Conservation (phyloP, 371 early-diverging fungal genomes). For the Batkoa obscura region DNA sequence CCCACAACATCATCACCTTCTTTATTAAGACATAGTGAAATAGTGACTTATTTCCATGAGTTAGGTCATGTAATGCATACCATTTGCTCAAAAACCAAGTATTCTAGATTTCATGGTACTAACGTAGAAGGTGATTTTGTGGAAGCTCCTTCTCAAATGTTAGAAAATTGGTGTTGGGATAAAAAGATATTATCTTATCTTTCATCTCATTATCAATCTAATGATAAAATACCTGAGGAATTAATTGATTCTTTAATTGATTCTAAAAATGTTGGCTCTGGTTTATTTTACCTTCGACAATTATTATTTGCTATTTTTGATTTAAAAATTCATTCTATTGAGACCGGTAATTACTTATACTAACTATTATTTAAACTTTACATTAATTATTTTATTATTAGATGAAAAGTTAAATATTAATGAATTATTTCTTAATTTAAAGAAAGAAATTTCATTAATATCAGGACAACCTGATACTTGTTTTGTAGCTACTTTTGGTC, state of each 20-base stretch:
- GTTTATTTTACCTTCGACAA: slow-evolving; percentile 50
- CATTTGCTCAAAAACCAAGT: slow-evolving; percentile 49
- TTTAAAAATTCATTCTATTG: slow-evolving; percentile 42
- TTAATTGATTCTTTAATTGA: slow-evolving; percentile 22
- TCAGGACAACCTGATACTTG: slow-evolving; percentile 7
- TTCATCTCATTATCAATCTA: slow-evolving; percentile 48
- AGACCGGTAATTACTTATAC: no score
- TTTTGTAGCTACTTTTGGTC: slow-evolving; percentile 30
- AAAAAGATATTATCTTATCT: slow-evolving; percentile 39
- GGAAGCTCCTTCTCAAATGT: slow-evolving; percentile 80
- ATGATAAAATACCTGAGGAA: slow-evolving; percentile 47
- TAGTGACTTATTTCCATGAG: slow-evolving; percentile 23
- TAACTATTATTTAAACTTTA: no score
- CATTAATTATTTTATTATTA: slow-evolving; percentile 4
- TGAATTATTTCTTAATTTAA: slow-evolving; percentile 33
- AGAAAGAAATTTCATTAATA: slow-evolving; percentile 39
- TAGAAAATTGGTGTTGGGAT: slow-evolving; percentile 77
- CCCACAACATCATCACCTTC: slow-evolving; percentile 54
- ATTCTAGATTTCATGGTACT: slow-evolving; percentile 54
- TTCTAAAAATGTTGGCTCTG: slow-evolving; percentile 53
- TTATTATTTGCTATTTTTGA: slow-evolving; percentile 59
- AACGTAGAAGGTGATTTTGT: slow-evolving; percentile 70
- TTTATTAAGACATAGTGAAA: slow-evolving; percentile 65
- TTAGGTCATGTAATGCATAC: slow-evolving; percentile 69
- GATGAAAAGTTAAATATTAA: slow-evolving; percentile 29